Percentiles rank a stretch among this genome's conserved stretches.
Conservation (phyloP, 371 early-diverging fungal species). For the Rhizopus sp. region DNA sequence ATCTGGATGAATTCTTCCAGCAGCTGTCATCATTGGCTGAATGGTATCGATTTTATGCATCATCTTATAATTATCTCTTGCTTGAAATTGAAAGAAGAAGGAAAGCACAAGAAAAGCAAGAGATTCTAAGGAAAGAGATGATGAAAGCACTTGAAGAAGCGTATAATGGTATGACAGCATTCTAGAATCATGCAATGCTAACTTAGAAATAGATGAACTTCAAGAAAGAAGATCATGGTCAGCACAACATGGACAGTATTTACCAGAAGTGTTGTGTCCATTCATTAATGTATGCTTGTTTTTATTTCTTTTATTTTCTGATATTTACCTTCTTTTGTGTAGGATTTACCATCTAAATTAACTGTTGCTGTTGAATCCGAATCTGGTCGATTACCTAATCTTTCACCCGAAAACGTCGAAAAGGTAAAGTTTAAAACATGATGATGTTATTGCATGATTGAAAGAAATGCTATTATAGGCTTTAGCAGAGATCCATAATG, state of each 20-base stretch:
- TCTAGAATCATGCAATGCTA: neutral
- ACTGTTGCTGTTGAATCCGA: conserved; percentile 24
- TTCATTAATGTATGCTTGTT: conserved; percentile 42
- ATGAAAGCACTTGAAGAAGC: conserved; percentile 32
- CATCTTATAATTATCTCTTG: conserved; percentile 40
- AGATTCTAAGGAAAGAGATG: conserved; percentile 26
- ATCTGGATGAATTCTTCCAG: conserved; percentile 36
- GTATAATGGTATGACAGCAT: conserved; percentile 26
- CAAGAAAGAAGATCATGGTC: conserved; percentile 45
- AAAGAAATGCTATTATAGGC: conserved; percentile 11
- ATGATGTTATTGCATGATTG: neutral
- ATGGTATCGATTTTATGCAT: conserved; percentile 42
- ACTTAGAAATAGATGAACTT: conserved; percentile 30
- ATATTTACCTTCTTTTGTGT: neutral
- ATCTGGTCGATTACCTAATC: conserved; percentile 27
- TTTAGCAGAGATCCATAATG: conserved; percentile 21
- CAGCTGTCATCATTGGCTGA: conserved; percentile 37
- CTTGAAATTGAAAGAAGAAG: conserved; percentile 44
- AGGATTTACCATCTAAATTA: conserved; percentile 31
- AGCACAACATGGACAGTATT: conserved; percentile 45
- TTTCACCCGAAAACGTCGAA: conserved; percentile 33
- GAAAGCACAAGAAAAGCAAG: conserved; percentile 34
- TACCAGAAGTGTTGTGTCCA: conserved; percentile 46
- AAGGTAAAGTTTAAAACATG: conserved; percentile 26
- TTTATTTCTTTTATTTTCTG: neutral